phyloP scores from a whole-genome alignment of 371 early-diverging fungal genomes.

The Zopfochytrium polystomum region DNA sequence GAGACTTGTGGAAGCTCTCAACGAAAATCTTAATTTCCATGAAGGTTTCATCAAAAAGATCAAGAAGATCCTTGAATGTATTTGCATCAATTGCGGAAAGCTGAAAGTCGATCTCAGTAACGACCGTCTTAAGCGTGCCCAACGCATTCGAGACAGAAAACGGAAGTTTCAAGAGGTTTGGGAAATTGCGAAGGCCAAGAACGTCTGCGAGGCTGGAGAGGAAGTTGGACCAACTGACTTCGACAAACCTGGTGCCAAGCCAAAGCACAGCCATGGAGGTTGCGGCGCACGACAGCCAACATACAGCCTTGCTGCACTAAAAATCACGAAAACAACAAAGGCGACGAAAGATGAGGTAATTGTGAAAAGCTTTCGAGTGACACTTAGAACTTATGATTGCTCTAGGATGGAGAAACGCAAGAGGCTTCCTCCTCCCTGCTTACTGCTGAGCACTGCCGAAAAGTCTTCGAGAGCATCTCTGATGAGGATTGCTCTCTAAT shows the following conservation, averaged over 20 bases:
- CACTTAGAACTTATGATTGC: constrained; percentile 1
- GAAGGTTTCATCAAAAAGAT: constrained; percentile 55
- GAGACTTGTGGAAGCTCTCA: neutral
- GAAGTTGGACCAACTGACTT: constrained; percentile 40
- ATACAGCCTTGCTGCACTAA: constrained; percentile 88
- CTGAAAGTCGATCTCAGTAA: constrained; percentile 71
- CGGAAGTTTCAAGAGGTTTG: constrained; percentile 85
- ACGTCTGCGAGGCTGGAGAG: constrained; percentile 82
- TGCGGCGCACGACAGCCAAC: constrained; percentile 94
- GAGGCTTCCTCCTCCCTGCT: constrained; percentile 70
- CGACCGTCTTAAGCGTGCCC: constrained; percentile 68
- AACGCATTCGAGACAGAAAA: constrained; percentile 71
- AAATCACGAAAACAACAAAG: constrained; percentile 72
- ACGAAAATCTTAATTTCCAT: neutral
- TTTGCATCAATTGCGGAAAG: constrained; percentile 98
- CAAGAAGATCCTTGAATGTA: constrained; percentile 98
- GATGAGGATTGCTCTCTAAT: constrained; percentile 87
- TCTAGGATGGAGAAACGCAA: constrained; percentile 33
- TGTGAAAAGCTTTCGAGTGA: neutral
- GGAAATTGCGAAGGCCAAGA: constrained; percentile 86
- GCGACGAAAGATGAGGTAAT: constrained; percentile 46
- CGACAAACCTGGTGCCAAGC: constrained; percentile 16
- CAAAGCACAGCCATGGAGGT: constrained; percentile 72
- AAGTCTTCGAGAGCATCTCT: constrained; percentile 87
- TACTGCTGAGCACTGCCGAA: constrained; percentile 79